These are phyloP conservation scores for Chlamydomonas sp. DNA, from an alignment of 139 green algal species.

Conservation along the genomic window DNA sequence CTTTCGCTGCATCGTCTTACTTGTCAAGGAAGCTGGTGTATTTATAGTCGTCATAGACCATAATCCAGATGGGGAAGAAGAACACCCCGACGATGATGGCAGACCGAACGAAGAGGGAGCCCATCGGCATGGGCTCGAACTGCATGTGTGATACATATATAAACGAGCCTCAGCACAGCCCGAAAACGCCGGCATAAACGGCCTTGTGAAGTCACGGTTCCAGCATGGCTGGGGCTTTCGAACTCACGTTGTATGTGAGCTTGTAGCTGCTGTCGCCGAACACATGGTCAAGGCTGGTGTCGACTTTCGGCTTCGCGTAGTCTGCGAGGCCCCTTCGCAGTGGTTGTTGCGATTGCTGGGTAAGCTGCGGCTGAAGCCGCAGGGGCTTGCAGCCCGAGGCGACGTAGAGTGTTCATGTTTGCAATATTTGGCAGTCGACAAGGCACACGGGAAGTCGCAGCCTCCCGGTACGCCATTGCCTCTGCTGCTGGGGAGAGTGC, in stretches of 20 bases:
- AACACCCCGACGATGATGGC: constrained; percentile 20
- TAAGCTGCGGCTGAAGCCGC: not conserved
- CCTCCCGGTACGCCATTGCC: too few species aligned
- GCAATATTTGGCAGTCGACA: not conserved
- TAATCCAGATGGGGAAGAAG: constrained; percentile 34
- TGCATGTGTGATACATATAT: not conserved
- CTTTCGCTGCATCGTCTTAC: not conserved
- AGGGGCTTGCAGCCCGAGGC: constrained; percentile 18
- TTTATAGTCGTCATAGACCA: constrained; percentile 31
- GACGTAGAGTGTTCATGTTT: constrained; percentile 14
- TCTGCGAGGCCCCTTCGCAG: not conserved
- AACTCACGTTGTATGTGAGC: constrained; percentile 38
- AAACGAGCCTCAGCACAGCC: not conserved
- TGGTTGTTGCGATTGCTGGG: not conserved
- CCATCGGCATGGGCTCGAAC: constrained; percentile 37
- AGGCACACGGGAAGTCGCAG: too few species aligned
- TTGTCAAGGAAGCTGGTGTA: constrained; percentile 33
- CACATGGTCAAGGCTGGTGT: constrained; percentile 43
- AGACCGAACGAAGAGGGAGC: constrained; percentile 20
- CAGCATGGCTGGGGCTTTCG: too few species aligned
- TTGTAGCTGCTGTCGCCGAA: constrained; percentile 44
- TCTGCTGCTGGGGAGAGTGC: too few species aligned
- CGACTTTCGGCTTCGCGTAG: constrained; percentile 40
- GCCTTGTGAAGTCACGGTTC: too few species aligned
- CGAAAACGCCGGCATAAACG: not conserved